Conservation (phyloP, 1,284 basidiomycete genomes). For the Moniliella sp. region DNA sequence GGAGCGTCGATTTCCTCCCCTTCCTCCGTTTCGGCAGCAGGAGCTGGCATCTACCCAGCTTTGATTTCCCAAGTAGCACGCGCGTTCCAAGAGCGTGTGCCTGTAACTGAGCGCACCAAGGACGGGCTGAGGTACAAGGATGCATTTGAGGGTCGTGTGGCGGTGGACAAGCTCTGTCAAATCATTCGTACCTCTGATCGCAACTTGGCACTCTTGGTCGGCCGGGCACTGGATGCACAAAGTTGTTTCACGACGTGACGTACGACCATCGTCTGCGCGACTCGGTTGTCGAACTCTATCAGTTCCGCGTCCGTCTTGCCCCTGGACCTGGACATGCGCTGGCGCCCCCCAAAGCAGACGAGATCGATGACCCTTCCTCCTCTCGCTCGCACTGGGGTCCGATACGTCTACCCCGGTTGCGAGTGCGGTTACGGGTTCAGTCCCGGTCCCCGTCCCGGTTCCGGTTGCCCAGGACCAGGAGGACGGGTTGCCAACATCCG, state of each 20-base stretch:
- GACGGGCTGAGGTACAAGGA: constrained; percentile 89
- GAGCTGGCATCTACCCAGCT: constrained; percentile 68
- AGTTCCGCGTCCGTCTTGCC: constrained; percentile 44
- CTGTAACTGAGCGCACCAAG: constrained; percentile 58
- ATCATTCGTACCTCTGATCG: constrained; percentile 96
- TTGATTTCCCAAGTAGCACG: constrained; percentile 79
- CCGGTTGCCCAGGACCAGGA: constrained; percentile 37
- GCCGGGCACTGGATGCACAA: constrained; percentile 82
- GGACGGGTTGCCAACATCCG: constrained; percentile 61
- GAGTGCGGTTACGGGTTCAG: not conserved
- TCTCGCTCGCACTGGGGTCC: no score
- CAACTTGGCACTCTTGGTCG: constrained; percentile 76
- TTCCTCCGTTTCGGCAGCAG: no score
- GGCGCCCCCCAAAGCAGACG: constrained; percentile 43
- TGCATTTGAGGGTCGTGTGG: constrained; percentile 84
- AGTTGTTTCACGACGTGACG: constrained; percentile 97
- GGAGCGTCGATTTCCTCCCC: not conserved
- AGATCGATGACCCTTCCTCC: constrained; percentile 45
- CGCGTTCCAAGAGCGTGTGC: constrained; percentile 65
- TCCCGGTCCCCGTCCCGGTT: no score
- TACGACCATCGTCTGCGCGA: constrained; percentile 90
- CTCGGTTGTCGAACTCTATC: constrained; percentile 73
- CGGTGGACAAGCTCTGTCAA: constrained; percentile 82
- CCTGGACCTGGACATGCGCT: constrained; percentile 47
- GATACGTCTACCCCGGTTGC: no score